Conservation (phyloP, 1,139 yeast genomes). For the Hyphopichia pseudoburtonii region DNA sequence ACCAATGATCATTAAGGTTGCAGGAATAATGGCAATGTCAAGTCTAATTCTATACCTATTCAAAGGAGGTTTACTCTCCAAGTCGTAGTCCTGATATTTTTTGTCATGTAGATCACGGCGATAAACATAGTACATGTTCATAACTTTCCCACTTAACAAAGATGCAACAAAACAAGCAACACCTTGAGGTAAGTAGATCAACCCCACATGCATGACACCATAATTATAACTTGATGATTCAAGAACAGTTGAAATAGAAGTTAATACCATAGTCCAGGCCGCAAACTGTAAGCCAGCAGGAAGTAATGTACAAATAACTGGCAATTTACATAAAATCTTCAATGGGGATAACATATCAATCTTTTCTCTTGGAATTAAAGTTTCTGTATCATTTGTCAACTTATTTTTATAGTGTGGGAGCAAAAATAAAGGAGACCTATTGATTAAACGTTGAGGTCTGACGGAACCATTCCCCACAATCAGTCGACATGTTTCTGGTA, state of each 20-base stretch:
- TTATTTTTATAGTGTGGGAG: conserved; percentile 23
- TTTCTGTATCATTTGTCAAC: conserved; percentile 26
- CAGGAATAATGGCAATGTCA: conserved; percentile 26
- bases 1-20: conserved; percentile 24
- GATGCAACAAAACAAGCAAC: conserved; percentile 31
- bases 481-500: conserved; percentile 39
- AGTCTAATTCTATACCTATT: conserved; percentile 28
- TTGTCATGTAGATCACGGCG: conserved; percentile 17
- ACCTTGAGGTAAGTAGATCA: conserved; percentile 42
- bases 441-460: conserved; percentile 19
- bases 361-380: conserved; percentile 19
- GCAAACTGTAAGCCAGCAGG: conserved; percentile 39
- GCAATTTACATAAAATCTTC: conserved; percentile 23
- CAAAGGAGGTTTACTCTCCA: conserved; percentile 23
- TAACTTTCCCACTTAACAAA: conserved; percentile 25
- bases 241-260: conserved; percentile 32
- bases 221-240: conserved; percentile 31
- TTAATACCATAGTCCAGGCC: conserved; percentile 36
- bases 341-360: conserved; percentile 31
- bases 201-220: conserved; percentile 36
- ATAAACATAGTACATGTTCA: conserved; percentile 29
- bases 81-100: conserved; percentile 14
- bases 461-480: conserved; percentile 43
- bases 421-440: conserved; percentile 23
- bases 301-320: conserved; percentile 24